Percentiles rank a stretch among this genome's conserved stretches.
Evolutionary conservation across 768 basidiomycete genomes (phyloP).

Genomic region (Auriscalpium microsporum): DNA sequence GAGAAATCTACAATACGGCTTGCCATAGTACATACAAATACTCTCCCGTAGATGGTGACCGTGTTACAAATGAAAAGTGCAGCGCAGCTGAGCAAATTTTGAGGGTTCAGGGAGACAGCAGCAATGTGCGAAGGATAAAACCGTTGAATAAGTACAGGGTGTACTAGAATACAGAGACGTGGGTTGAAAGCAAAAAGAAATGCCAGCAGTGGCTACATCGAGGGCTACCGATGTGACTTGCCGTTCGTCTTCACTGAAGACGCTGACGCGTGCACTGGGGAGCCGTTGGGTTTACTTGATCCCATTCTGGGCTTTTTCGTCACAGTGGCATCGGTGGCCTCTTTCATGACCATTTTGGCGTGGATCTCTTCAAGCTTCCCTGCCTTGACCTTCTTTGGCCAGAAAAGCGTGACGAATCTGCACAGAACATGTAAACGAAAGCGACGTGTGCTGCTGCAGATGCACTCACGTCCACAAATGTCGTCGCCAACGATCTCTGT

Average conservation of each 20-base stretch:
- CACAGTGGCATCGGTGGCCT: conserved; percentile 43
- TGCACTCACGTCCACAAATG: conserved; percentile 92
- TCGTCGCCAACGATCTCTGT: conserved; percentile 79
- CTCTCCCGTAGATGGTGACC: too few relatives aligned
- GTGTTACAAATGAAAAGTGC: too few relatives aligned
- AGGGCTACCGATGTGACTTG: conserved; percentile 52
- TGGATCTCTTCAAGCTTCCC: conserved; percentile 92
- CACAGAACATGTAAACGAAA: conserved; percentile 1
- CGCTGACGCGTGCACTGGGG: conserved; percentile 35
- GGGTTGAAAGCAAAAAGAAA: neutral
- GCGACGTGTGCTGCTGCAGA: neutral
- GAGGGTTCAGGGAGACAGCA: neutral
- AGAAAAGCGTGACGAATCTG: conserved; percentile 92
- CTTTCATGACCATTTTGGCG: conserved; percentile 92
- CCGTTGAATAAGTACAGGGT: neutral
- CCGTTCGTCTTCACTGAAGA: conserved; percentile 47
- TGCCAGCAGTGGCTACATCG: too few relatives aligned
- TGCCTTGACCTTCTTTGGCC: conserved; percentile 96
- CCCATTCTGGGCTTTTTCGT: conserved; percentile 54
- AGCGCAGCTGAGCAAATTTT: too few relatives aligned
- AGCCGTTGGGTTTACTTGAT: conserved; percentile 32
- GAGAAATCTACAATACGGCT: too few relatives aligned
- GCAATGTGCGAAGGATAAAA: neutral
- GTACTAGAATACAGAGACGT: neutral
- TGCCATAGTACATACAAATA: too few relatives aligned